Evolutionary conservation across 352 stramenopile genomes (phyloP), one percentile per base, ranked within the genome.

Genomic region (Pythium grandisporangium): DNA sequence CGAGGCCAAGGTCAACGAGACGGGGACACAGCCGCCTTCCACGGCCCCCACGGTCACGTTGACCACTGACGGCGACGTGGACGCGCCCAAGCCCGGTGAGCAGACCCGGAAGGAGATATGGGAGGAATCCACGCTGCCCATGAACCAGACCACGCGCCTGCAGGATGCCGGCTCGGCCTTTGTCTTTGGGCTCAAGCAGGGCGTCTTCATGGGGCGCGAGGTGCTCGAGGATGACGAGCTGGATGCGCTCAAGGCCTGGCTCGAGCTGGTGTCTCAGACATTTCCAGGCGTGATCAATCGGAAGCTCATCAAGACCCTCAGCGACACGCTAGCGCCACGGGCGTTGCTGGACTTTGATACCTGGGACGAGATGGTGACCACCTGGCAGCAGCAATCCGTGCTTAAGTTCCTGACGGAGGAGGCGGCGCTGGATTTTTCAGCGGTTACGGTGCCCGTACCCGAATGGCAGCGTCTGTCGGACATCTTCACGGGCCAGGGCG

Each of bases 111-210:
- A 48, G 17, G 44, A 54, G n/a, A 48, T 91, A 20, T 91, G 77
- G 77, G 77, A 91, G 37, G 74, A 87, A 41, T 83, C 77, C 14
- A 87, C 67, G 26, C 60, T 72, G 36, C 62, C 71, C 1, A 84
- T 83, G 64, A 86, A 83, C 51, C 52, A 75, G 50, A 85, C 69
- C 7, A 91, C 77, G 29, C 77, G 77, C 6, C 52, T 91, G 26
- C 70, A 80, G 51, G 77, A 91, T 45, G 77, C 77, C 1, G 77
- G 66, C 2, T 84, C 77, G 16, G 71, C 77, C 25, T 91, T 91
- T 45, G 52, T 91, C 20, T 91, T 91, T 37, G 77, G 77, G 2
- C 60, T 91, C 12, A 81, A 83, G 34, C 71, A 87, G 39, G 72
- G 74, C 36, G 62, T 72, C 12, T 91, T 91, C 36, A 84, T 86